Evolutionary conservation across 768 basidiomycete species (phyloP).

Genomic region (Sutorius australiensis): DNA sequence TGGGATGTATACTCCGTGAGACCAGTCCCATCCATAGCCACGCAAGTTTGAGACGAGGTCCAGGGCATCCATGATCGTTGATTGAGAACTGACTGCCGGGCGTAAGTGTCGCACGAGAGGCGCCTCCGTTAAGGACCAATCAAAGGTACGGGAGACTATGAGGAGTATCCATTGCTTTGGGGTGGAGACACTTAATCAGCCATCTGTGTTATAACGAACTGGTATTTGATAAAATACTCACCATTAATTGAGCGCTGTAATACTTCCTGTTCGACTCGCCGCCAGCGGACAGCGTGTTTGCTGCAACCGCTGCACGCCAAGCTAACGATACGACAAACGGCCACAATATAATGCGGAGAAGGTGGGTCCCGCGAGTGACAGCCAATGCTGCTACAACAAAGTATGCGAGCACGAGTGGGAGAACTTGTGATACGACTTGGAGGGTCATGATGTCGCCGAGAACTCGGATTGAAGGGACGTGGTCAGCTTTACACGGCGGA

Average conservation of each 20-base stretch:
- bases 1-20: background rate
- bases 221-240: background rate
- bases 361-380: conserved; percentile 40
- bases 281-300: conserved; percentile 2
- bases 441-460: conserved; percentile 27
- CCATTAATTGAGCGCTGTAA: conserved; percentile 4
- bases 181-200: background rate
- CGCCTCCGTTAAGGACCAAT: background rate
- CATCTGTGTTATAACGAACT: no score
- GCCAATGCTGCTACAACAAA: conserved; percentile 48
- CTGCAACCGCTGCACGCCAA: conserved; percentile 34
- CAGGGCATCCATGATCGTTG: background rate
- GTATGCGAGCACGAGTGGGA: conserved; percentile 44
- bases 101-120: background rate
- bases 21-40: background rate
- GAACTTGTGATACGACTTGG: conserved; percentile 35
- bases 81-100: background rate
- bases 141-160: background rate
- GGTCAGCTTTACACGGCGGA: no score
- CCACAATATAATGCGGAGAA: conserved; percentile 43
- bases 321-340: conserved; percentile 42
- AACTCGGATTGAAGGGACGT: background rate
- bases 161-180: background rate
- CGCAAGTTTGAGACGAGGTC: background rate
- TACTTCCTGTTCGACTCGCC: background rate